Conservation (phyloP, 73 alveolate species). For the Symbiodinium natans region DNA sequence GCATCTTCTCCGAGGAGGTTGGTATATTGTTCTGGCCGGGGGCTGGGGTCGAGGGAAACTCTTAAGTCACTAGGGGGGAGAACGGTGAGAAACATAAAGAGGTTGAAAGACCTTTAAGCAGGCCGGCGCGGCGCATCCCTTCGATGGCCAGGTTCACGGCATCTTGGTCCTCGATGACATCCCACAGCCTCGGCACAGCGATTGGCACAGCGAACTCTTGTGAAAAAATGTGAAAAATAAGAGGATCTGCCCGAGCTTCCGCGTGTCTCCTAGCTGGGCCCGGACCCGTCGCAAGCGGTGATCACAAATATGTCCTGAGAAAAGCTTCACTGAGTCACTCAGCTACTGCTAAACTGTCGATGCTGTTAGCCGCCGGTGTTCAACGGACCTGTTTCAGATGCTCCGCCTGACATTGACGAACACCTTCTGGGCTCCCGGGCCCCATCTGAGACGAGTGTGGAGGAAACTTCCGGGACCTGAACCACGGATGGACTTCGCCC, state of each 20-base stretch:
- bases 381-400: not conserved
- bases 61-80: not conserved
- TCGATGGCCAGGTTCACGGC: conserved; percentile 68
- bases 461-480: conserved; percentile 48
- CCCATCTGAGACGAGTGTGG: conserved; percentile 8
- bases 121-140: conserved; percentile 15
- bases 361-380: not conserved
- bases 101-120: not conserved
- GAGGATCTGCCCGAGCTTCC: not conserved
- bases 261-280: not conserved
- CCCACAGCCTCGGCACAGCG: conserved; percentile 61
- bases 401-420: not conserved
- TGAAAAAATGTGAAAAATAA: not conserved
- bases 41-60: too few species aligned
- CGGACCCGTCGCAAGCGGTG: conserved; percentile 82
- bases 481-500: too few species aligned
- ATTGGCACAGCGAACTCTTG: too few species aligned
- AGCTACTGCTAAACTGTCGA: too few species aligned
- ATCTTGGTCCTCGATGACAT: conserved; percentile 84
- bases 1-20: conserved; percentile 23
- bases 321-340: not conserved
- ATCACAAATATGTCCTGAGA: conserved; percentile 70
- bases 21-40: conserved; percentile 29
- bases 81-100: not conserved
- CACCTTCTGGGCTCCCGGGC: conserved; percentile 17